These are phyloP conservation scores for Trichosporon sp. DNA, from an alignment of 1,284 basidiomycete genomes.

Conservation along the genomic window DNA sequence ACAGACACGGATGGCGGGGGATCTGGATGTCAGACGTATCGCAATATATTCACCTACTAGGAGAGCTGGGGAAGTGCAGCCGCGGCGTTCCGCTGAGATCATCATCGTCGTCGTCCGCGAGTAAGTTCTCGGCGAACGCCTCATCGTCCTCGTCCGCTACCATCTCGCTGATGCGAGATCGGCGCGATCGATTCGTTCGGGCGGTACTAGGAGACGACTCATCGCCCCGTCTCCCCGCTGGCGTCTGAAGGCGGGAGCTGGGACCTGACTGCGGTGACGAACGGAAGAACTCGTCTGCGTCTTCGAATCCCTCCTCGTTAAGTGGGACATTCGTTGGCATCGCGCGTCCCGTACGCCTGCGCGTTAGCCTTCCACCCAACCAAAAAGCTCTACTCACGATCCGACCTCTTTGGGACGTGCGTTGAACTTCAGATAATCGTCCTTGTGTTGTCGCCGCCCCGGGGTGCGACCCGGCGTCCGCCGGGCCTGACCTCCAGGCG, in stretches of 20 bases:
- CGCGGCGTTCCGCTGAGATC: constrained; percentile 23
- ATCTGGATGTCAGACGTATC: constrained; percentile 28
- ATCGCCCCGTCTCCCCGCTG: neutral
- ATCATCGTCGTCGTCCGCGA: constrained; percentile 36
- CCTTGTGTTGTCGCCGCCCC: constrained; percentile 28
- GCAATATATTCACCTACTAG: constrained; percentile 26
- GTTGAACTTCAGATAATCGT: constrained; percentile 49
- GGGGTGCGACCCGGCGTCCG: constrained; percentile 23
- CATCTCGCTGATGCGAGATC: constrained; percentile 34
- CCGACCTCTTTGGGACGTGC: constrained; percentile 49
- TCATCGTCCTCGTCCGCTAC: constrained; percentile 54
- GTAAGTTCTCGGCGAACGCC: constrained; percentile 66
- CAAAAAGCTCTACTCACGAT: constrained; percentile 43
- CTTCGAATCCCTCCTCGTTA: constrained; percentile 81
- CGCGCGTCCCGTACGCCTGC: constrained; percentile 46
- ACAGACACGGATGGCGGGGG: constrained; percentile 38
- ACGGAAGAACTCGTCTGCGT: constrained; percentile 71
- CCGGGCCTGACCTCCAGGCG: constrained; percentile 26
- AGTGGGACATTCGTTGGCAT: constrained; percentile 63
- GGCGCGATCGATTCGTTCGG: constrained; percentile 52
- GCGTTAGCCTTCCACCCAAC: constrained; percentile 4
- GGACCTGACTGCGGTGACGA: constrained; percentile 33
- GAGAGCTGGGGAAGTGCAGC: constrained; percentile 24
- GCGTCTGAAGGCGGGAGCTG: neutral
- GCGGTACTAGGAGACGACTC: constrained; percentile 1